Percentiles rank a stretch among this genome's conserved stretches.
Evolutionary conservation across 2,329 filamentous ascomycete genomes (phyloP).

Genomic region (Trichoderma sp.): DNA sequence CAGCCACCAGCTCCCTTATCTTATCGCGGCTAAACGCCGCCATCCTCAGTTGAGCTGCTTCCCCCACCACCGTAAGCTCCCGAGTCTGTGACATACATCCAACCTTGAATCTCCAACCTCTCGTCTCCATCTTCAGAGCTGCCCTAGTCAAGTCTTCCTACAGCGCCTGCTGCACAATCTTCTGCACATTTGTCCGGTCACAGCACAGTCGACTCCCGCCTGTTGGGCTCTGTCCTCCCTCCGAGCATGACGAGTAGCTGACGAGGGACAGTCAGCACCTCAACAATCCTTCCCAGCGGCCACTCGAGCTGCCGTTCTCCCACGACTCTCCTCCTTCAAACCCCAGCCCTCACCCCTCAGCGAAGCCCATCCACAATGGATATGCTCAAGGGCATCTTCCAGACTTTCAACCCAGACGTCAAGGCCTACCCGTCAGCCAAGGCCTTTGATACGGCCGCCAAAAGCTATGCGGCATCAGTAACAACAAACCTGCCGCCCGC

Average conservation of each 20-base stretch:
- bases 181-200: not conserved
- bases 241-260: conserved; percentile 25
- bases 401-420: conserved; percentile 42
- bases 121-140: too few species aligned
- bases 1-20: too few species aligned
- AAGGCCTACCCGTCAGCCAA: conserved; percentile 35
- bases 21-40: too few species aligned
- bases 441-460: conserved; percentile 46
- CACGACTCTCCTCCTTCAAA: not conserved
- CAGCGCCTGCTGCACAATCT: too few species aligned
- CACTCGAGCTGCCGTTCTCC: not conserved
- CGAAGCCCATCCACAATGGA: conserved; percentile 38
- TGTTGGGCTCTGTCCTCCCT: not conserved
- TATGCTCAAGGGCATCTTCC: conserved; percentile 40
- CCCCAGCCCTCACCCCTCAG: not conserved
- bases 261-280: conserved; percentile 2
- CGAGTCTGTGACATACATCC: too few species aligned
- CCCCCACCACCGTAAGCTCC: too few species aligned
- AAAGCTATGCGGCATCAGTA: conserved; percentile 44
- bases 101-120: too few species aligned
- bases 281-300: not conserved
- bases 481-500: conserved; percentile 44
- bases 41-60: too few species aligned
- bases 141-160: too few species aligned
- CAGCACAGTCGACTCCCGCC: not conserved